Evolutionary conservation across 2,329 filamentous ascomycete genomes (phyloP).

Genomic region (Cladosporium sp.): DNA sequence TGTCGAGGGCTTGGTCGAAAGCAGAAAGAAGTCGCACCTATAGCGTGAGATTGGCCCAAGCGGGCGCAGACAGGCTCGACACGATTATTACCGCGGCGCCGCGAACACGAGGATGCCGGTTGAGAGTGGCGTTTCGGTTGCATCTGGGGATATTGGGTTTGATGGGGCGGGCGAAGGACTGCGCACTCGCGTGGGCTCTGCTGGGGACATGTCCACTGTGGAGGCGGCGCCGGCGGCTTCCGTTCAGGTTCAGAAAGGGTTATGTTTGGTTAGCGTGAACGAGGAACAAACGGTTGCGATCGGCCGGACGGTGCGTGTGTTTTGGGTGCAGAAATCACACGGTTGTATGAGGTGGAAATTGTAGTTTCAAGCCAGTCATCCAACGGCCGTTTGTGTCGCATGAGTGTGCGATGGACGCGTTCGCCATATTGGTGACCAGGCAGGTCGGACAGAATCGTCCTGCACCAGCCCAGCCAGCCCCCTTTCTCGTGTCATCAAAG

Average conservation of each 20-base stretch:
- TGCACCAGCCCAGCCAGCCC: neutral
- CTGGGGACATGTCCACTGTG: neutral
- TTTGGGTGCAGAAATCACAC: neutral
- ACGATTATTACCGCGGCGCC: neutral
- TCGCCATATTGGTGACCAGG: too few species aligned
- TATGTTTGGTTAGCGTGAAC: too few species aligned
- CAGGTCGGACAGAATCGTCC: too few species aligned
- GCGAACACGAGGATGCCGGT: slow-evolving; percentile 2
- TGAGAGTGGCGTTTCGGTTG: slow-evolving; percentile 4
- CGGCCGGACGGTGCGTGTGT: neutral
- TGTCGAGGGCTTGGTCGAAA: neutral
- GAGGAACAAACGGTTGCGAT: neutral
- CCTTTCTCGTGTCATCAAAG: slow-evolving; percentile 9
- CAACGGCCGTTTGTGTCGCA: slow-evolving; percentile 8
- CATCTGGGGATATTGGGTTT: slow-evolving; percentile 8
- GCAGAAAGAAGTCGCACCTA: slow-evolving; percentile 1
- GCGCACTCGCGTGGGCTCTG: slow-evolving; percentile 2
- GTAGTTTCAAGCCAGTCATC: neutral
- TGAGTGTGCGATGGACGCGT: neutral
- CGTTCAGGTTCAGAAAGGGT: neutral
- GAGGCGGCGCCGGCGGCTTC: slow-evolving; percentile 4
- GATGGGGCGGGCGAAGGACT: neutral
- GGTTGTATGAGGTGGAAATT: slow-evolving; percentile 2
- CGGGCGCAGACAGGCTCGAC: neutral
- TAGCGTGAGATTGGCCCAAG: neutral